Base-by-base conservation (phyloP, 192 early-diverging fungal genomes). In the Backusella mclennaniae region DNA sequence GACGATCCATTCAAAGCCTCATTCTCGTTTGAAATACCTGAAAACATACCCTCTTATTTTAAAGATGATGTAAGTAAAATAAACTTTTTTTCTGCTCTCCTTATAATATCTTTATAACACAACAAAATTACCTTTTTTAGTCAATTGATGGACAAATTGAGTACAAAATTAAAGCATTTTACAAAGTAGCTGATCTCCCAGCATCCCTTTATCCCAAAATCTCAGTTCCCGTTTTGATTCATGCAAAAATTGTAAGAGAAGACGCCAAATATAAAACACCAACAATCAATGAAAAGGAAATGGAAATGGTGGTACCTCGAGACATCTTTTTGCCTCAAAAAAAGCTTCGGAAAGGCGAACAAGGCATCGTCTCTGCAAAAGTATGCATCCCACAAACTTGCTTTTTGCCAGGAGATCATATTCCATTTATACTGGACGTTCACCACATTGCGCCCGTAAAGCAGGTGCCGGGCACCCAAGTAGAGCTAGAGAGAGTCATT, bases 121-220 rank as follows among this genome's bases (percentile, higher is more conserved):
- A 41, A 72, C 71, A 46, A 52, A 72, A 42, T 23, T 14, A 17
- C 39, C 41, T 33, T 49, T 49, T 42, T 49, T 53, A 72, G 71
- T 19, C 42, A 33, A 52, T 72, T 35, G 71, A 33, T 31, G 71
- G 42, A 33, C 38, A 46, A 72, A 53, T 72, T 19, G 42, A 72
- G 29, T 72, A 72, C 33, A 72, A 72, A 31, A 17, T 72, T 38
- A 72, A 72, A 42, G 71, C 71, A 29, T 33, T 46, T 44, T 72
- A 72, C 5, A 29, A 72, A 53, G 31, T 72, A 19, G 14, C 41
- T 8, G 71, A 53, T 52, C 33, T 72, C 17, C 71, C 71, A 44
- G 21, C 39, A 31, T 52, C 71, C 1, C 42, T 72, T 29, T 72
- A 72, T 72, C 71, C 71, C 4, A 72, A 72, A 72, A 72, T 1